These are phyloP conservation scores for Termitomyces sp. DNA, from an alignment of 1,284 basidiomycete species.

Conservation along the genomic window DNA sequence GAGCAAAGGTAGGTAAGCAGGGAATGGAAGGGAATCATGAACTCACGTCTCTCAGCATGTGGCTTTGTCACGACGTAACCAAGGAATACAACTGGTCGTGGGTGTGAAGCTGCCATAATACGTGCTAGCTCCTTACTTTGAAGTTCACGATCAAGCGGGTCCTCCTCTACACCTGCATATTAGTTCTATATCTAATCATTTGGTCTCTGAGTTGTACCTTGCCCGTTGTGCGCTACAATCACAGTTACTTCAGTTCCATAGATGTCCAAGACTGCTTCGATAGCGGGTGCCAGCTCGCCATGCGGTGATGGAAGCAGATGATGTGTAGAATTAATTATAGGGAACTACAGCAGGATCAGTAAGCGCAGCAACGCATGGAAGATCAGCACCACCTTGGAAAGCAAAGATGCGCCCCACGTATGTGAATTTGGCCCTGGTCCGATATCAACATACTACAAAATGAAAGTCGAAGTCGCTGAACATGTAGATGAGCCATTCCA, in stretches of 20 bases:
- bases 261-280: slow-evolving; percentile 83
- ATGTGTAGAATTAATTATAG: slow-evolving; percentile 86
- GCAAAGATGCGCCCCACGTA: slow-evolving; percentile 85
- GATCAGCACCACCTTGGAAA: slow-evolving; percentile 60
- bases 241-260: slow-evolving; percentile 81
- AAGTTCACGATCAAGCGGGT: slow-evolving; percentile 81
- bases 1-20: not conserved
- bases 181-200: not conserved
- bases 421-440: slow-evolving; percentile 88
- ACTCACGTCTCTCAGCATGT: slow-evolving; percentile 62
- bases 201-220: slow-evolving; percentile 46
- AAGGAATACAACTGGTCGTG: slow-evolving; percentile 80
- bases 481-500: not conserved
- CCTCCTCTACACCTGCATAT: slow-evolving; percentile 58
- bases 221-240: slow-evolving; percentile 88
- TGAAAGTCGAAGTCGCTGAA: slow-evolving; percentile 7
- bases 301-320: slow-evolving; percentile 86
- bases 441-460: slow-evolving; percentile 62
- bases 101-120: slow-evolving; percentile 72
- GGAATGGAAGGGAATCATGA: not conserved
- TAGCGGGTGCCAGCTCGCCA: slow-evolving; percentile 90
- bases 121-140: slow-evolving; percentile 81
- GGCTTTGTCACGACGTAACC: slow-evolving; percentile 85
- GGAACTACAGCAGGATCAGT: slow-evolving; percentile 51
- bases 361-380: not conserved